Evolutionary conservation across 768 basidiomycete species (phyloP), one percentile per base, ranked within the genome.

Genomic region (Rhodotorula toruloides): DNA sequence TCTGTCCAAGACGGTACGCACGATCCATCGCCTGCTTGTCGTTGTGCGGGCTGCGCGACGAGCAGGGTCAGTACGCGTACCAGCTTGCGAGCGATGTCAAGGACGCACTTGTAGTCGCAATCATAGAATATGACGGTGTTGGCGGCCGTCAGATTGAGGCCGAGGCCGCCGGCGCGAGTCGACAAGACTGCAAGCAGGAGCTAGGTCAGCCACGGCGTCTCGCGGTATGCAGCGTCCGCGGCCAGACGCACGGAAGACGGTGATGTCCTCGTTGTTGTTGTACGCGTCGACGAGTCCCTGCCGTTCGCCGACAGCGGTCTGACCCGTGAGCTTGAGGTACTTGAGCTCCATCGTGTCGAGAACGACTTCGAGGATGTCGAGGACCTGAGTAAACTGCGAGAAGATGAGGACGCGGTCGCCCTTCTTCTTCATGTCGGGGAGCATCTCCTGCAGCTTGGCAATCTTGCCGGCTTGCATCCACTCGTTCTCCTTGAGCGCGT

Each of bases 11-110:
- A 34, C 96, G 88, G 78, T 97, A 46, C 12, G 42, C 31, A 40
- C 96, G 86, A 77, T 99, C 96, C 65, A 94, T 91, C 1, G 96
- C 96, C 79, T 99, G 96, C 67, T 88, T 85, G 78, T 98, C 96
- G 76, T 99, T 99, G 79, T 80, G 80, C n/a, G 78, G 74, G 66
- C 60, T 63, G 57, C 3, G 4, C 1, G 21, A 22, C 6, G 32
- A 6, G 22, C 39, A 44, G 5, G 32, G 53, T 21, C 25, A 58
- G 62, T 11, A 29, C n/a, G 5, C n/a, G 7, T 12, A 9, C 11
- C 14, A 25, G 44, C 19, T 8, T 16, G 21, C 44, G 14, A 21
- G 12, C 37, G 40, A 25, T 42, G 42, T 1, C 43, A 48, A 34
- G 17, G 27, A 60, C 63, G 29, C 22, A 70, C 76, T 98, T 98